Percentiles rank a stretch among this genome's conserved stretches.
These are phyloP conservation scores for Coniosporium tulheliwenetii DNA, from an alignment of 2,329 filamentous ascomycete genomes.

Conservation along the genomic window DNA sequence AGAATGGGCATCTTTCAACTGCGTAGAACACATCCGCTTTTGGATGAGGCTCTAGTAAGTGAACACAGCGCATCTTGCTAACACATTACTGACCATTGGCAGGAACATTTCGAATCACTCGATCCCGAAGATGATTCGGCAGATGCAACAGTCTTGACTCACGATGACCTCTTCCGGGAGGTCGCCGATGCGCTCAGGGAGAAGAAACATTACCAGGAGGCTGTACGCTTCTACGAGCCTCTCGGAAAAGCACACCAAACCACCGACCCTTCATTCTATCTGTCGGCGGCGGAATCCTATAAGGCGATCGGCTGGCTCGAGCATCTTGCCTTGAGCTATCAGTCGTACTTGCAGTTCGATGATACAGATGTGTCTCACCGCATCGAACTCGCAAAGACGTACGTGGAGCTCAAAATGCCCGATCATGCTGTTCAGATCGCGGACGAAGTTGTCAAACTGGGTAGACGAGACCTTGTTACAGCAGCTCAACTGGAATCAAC, in stretches of 20 bases:
- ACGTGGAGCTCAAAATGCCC: constrained; percentile 56
- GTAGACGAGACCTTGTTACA: constrained; percentile 26
- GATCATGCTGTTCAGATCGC: constrained; percentile 66
- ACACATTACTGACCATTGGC: constrained; percentile 5
- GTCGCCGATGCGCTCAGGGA: constrained; percentile 43
- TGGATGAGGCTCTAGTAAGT: constrained; percentile 59
- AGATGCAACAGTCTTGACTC: constrained; percentile 39
- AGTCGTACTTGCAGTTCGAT: constrained; percentile 45
- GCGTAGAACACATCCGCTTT: constrained; percentile 43
- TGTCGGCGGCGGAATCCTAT: constrained; percentile 51
- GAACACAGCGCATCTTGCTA: not conserved
- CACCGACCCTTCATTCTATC: constrained; percentile 33
- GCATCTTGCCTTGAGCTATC: not conserved
- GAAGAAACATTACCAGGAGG: constrained; percentile 34
- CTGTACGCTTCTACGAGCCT: constrained; percentile 41
- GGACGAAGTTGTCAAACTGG: constrained; percentile 56
- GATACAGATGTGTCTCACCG: constrained; percentile 53
- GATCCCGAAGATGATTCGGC: constrained; percentile 36
- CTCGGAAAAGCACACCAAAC: constrained; percentile 30
- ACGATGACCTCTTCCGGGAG: constrained; percentile 67
- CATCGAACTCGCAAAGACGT: constrained; percentile 68
- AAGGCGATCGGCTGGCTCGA: constrained; percentile 22
- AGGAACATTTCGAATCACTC: constrained; percentile 30
- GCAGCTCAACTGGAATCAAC: constrained; percentile 25
- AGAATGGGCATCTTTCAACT: constrained; percentile 77